These are phyloP conservation scores for Sarcodon aspratus DNA, from an alignment of 768 basidiomycete genomes.

Conservation along the genomic window DNA sequence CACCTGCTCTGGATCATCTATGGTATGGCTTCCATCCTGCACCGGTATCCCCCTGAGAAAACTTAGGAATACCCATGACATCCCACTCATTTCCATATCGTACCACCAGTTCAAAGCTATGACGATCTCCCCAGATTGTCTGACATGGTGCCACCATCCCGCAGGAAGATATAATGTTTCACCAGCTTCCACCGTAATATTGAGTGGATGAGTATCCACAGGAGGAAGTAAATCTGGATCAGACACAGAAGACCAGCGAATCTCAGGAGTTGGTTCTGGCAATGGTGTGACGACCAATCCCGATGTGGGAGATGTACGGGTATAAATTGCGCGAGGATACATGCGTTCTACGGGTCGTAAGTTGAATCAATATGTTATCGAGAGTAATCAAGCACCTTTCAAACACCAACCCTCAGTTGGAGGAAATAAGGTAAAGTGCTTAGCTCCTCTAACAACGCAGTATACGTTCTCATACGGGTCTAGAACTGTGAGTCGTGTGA, in stretches of 20 bases:
- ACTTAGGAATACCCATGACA: slow-evolving; percentile 58
- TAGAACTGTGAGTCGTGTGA: slow-evolving; percentile 13
- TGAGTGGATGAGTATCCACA: slow-evolving; percentile 46
- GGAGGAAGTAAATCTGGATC: slow-evolving; percentile 31
- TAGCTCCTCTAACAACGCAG: slow-evolving; percentile 72
- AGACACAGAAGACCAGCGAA: slow-evolving; percentile 79
- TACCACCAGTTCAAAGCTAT: slow-evolving; percentile 89
- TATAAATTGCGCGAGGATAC: slow-evolving; percentile 54
- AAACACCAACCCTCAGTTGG: slow-evolving; percentile 85
- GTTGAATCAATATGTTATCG: background rate
- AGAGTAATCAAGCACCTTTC: slow-evolving; percentile 59
- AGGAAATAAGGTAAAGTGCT: slow-evolving; percentile 78
- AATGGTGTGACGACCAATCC: slow-evolving; percentile 21
- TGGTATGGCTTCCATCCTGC: background rate
- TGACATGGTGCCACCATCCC: slow-evolving; percentile 90
- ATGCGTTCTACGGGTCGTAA: slow-evolving; percentile 8
- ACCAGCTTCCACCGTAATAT: slow-evolving; percentile 55
- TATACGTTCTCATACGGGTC: slow-evolving; percentile 95
- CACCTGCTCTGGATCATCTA: background rate
- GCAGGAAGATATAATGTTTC: slow-evolving; percentile 85
- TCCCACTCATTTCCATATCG: slow-evolving; percentile 65
- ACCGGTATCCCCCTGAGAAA: slow-evolving; percentile 31
- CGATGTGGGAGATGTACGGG: slow-evolving; percentile 18
- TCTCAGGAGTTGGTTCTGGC: slow-evolving; percentile 20
- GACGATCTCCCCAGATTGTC: slow-evolving; percentile 49